Evolutionary conservation across 331 rosid species (phyloP).

Genomic region (Acacia concinna): DNA sequence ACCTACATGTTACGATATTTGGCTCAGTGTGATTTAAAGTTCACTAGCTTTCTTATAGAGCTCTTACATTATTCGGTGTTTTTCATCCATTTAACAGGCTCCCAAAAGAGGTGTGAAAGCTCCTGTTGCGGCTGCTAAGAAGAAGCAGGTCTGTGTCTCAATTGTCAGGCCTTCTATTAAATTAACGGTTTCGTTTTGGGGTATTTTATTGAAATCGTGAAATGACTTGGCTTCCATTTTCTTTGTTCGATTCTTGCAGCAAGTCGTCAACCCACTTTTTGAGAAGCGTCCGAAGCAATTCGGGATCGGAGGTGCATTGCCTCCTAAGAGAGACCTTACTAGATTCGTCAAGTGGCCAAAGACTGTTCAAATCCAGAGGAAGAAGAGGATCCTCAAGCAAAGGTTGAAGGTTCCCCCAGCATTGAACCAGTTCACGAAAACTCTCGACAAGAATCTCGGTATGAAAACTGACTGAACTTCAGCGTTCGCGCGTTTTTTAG

Average conservation of each 20-base stretch:
- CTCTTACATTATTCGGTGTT: neutral
- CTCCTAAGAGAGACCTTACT: conserved; percentile 84
- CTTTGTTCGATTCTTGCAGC: conserved; percentile 38
- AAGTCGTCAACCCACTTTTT: conserved; percentile 71
- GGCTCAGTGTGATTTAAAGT: neutral
- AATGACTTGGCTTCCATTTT: neutral
- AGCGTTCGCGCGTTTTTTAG: neutral
- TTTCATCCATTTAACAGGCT: conserved; percentile 16
- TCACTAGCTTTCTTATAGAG: neutral
- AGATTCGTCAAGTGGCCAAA: conserved; percentile 89
- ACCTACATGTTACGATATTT: neutral
- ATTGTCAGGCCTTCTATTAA: neutral
- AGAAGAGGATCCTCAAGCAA: conserved; percentile 82
- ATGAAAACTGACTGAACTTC: neutral
- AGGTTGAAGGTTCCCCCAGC: conserved; percentile 86
- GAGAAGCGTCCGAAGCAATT: conserved; percentile 91
- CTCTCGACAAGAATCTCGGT: conserved; percentile 80
- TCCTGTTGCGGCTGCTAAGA: conserved; percentile 37
- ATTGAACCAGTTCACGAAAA: conserved; percentile 78
- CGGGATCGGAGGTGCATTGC: conserved; percentile 91
- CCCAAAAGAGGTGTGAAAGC: conserved; percentile 47
- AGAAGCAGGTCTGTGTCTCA: conserved; percentile 26
- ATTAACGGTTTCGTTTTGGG: no score
- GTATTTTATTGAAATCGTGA: neutral
- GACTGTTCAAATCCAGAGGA: conserved; percentile 75